Conservation (phyloP, 768 basidiomycete genomes). For the Lanmaoa rubissima region DNA sequence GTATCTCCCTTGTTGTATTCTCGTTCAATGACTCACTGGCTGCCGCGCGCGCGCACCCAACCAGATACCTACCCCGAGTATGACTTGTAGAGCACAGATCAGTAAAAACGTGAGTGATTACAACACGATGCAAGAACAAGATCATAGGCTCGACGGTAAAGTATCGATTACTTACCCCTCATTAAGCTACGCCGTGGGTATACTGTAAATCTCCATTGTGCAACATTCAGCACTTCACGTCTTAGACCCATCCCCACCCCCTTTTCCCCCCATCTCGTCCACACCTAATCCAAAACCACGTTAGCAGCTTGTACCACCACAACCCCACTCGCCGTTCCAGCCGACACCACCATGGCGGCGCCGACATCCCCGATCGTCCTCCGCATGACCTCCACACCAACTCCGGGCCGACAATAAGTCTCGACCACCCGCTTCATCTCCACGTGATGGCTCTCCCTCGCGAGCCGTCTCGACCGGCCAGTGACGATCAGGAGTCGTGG, state of each 20-base stretch:
- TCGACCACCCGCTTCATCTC: conserved; percentile 68
- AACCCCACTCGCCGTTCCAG: conserved; percentile 51
- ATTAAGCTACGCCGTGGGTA: neutral
- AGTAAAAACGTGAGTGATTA: neutral
- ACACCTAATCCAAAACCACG: neutral
- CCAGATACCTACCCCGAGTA: too few species aligned
- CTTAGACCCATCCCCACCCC: too few species aligned
- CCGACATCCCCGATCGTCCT: conserved; percentile 89
- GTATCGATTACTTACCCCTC: neutral
- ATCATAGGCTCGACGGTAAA: neutral
- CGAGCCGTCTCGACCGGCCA: conserved; percentile 74
- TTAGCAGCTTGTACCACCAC: conserved; percentile 68
- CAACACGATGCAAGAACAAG: too few species aligned
- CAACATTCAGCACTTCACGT: too few species aligned
- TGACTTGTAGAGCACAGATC: too few species aligned
- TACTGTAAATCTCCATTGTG: too few species aligned
- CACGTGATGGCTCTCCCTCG: conserved; percentile 65
- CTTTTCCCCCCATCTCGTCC: neutral
- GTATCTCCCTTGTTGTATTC: too few species aligned
- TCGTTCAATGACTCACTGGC: too few species aligned
- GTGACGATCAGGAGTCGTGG: conserved; percentile 58
- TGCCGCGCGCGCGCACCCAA: too few species aligned
- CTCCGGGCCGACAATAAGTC: conserved; percentile 26
- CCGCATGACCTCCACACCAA: conserved; percentile 40
- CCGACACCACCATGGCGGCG: conserved; percentile 64